These are phyloP conservation scores for Tetraselmis chui DNA, from an alignment of 139 green algal genomes.

Conservation along the genomic window DNA sequence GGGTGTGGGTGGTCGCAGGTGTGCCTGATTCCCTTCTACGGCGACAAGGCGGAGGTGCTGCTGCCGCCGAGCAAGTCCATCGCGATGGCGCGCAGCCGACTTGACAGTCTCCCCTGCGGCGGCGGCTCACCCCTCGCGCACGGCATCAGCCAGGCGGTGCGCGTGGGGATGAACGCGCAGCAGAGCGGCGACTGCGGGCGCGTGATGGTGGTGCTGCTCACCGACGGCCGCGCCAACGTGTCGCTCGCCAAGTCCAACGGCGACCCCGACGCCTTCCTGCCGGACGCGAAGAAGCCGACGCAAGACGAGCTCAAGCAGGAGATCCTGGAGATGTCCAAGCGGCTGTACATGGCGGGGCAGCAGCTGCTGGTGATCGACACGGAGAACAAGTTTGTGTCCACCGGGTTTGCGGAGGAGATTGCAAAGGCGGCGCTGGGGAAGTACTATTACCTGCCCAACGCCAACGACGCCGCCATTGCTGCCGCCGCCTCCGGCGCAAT, in stretches of 20 bases:
- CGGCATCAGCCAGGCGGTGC: slow-evolving; percentile 67
- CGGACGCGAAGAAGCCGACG: slow-evolving; percentile 71
- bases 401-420: slow-evolving; percentile 97
- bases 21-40: slow-evolving; percentile 95
- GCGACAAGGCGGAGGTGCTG: slow-evolving; percentile 94
- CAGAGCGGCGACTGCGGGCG: slow-evolving; percentile 80
- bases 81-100: slow-evolving; percentile 86
- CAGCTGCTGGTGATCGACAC: slow-evolving; percentile 98
- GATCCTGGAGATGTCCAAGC: slow-evolving; percentile 91
- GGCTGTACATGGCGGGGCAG: slow-evolving; percentile 55
- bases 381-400: slow-evolving; percentile 99
- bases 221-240: slow-evolving; percentile 95
- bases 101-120: slow-evolving; percentile 94
- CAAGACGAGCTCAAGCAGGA: slow-evolving; percentile 60
- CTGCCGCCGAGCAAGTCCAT: slow-evolving; percentile 96
- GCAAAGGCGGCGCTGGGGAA: slow-evolving; percentile 62
- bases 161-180: slow-evolving; percentile 64
- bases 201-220: slow-evolving; percentile 95
- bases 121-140: slow-evolving; percentile 95
- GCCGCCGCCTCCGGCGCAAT: slow-evolving; percentile 74
- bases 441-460: slow-evolving; percentile 75
- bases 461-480: slow-evolving; percentile 81
- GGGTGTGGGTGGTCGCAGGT: too few species aligned
- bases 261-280: slow-evolving; percentile 77
- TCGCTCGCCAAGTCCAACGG: slow-evolving; percentile 81